Evolutionary conservation across 1,139 yeast genomes (phyloP), one percentile per base, ranked within the genome.

Genomic region (Taphrina confusa): DNA sequence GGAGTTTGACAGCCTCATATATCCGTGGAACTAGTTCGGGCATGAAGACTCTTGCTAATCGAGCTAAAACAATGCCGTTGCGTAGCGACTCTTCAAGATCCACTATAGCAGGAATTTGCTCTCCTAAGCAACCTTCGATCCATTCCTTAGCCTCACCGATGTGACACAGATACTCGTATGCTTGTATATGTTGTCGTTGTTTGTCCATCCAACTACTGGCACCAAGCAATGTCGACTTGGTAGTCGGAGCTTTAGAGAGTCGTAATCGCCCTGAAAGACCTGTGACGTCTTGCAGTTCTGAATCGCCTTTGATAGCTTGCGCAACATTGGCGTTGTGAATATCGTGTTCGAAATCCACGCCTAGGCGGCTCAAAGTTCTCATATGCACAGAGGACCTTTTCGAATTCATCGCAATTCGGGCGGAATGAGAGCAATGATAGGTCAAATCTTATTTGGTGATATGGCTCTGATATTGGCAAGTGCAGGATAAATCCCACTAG

Each of bases 161-260:
- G 66, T 96, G 84, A 70, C 97, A 92, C 37, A 92, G 78, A 69
- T 89, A 92, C 69, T 90, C 96, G 68, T 89, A 88, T 0, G 84
- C 84, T 63, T 80, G 79, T 28, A 77, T 64, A 60, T 73, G 73
- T 62, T 75, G 71, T 6, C 80, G 71, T 64, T 76, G 78, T 56
- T 69, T 71, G 64, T 77, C 80, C 78, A 76, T 75, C 72, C 78
- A 73, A 57, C 71, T 70, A 36, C 68, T 66, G 8, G 72, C 66
- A 6, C 70, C 68, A 14, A 68, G 58, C 27, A 36, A 18, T 1
- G 60, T 33, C 9, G 54, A 14, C 9, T 39, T 33, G 9, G 27
- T 42, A 4, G 23, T 42, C 6, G 34, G 12, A 14, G 22, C 28
- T 72, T 74, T 34, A 20, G 46, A 62, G 5, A 59, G 49, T 9